These are phyloP conservation scores for Paecilomyces variotii DNA, from an alignment of 2,329 filamentous ascomycete genomes.

Conservation along the genomic window DNA sequence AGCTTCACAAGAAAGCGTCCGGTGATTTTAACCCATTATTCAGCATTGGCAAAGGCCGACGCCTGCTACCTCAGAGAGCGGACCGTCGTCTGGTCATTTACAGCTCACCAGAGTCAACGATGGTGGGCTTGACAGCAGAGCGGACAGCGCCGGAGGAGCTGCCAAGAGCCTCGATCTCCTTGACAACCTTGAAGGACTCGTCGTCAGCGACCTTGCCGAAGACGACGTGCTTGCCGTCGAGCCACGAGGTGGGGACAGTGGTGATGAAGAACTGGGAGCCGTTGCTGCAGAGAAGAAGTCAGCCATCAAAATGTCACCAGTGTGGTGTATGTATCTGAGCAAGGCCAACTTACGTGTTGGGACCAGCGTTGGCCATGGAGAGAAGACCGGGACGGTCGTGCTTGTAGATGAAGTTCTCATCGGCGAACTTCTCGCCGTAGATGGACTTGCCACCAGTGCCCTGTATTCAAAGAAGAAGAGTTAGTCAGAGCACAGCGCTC, in stretches of 20 bases:
- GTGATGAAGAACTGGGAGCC: conserved; percentile 69
- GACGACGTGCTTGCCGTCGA: conserved; percentile 63
- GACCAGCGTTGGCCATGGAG: conserved; percentile 92
- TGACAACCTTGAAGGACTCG: conserved; percentile 47
- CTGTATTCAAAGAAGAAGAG: conserved; percentile 36
- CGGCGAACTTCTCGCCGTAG: conserved; percentile 88
- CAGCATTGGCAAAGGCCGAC: background rate
- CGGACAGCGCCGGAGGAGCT: conserved; percentile 44
- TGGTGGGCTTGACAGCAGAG: conserved; percentile 48
- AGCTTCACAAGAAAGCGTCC: background rate
- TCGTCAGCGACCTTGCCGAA: conserved; percentile 56
- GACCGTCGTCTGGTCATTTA: conserved; percentile 21
- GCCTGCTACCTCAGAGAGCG: background rate
- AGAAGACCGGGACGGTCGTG: conserved; percentile 71
- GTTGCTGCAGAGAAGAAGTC: conserved; percentile 41
- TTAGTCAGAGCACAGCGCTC: background rate
- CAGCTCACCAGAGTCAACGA: conserved; percentile 42
- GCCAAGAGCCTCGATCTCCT: conserved; percentile 53
- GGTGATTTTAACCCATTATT: background rate
- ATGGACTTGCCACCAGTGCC: conserved; percentile 89
- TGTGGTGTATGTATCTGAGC: background rate
- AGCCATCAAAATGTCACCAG: background rate
- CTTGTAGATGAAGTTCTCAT: conserved; percentile 79
- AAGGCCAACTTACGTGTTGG: conserved; percentile 63
- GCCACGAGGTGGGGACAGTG: conserved; percentile 58